Base-by-base conservation (phyloP, 2,329 filamentous ascomycete species). In the Cadophora sp. region DNA sequence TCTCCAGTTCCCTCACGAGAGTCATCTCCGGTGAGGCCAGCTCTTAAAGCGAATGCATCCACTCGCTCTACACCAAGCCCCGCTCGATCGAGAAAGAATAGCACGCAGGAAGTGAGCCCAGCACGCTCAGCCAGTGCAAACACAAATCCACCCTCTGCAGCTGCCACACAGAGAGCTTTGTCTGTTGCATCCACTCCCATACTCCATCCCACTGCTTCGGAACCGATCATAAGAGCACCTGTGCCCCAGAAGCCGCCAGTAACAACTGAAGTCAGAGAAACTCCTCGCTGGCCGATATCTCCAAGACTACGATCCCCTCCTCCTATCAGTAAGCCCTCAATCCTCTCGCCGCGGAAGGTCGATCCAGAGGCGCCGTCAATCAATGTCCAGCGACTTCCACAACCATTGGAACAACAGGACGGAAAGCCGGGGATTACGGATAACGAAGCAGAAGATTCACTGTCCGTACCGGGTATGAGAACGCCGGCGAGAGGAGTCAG, bases 291-390 rank as follows among this genome's bases (percentile, higher is more conserved):
- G 92, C 91, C 92, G 29, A 81, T 91, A 69, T 94, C 92, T 58
- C 92, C 92, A 56, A 87, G 92, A 70, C 79, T 96, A 71, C 91
- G 90, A 77, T 94, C 92, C 8, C 92, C 92, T 65, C 91, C 92
- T 24, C 91, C 92, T 14, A 77, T 82, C 64, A 83, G 81, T 76
- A 84, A 81, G 69, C 82, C 81, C 72, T 83, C 81, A 62, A 80
- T 79, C 72, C 81, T 79, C 64, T 80, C 80, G 60, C 80, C 79
- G 50, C 82, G 82, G 70, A 84, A 80, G 74, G 81, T 75, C 73
- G 87, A 87, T 31, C 81, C 79, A 71, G 86, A 88, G 62, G 69
- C 82, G 19, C 85, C 86, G 3, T 73, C 79, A 34, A 85, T 88
- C 74, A 87, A 80, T 80, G 81, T 87, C 31, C 85, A 86, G 71